phyloP scores from a whole-genome alignment of 2,329 filamentous ascomycete genomes.

The Aspergillus vadensis region DNA sequence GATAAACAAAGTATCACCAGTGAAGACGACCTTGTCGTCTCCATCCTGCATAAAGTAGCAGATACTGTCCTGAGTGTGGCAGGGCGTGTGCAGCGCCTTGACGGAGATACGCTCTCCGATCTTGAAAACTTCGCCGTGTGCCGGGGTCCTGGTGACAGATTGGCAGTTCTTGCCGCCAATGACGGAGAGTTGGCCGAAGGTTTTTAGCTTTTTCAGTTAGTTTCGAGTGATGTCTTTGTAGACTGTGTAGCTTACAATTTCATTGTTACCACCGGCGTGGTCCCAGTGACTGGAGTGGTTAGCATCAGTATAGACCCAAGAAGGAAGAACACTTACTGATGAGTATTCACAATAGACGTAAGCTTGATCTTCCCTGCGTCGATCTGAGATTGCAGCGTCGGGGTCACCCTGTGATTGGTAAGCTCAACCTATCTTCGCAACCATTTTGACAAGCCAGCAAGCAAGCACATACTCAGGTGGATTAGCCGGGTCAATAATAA shows the following conservation, averaged over 20 bases:
- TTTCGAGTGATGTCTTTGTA: not conserved
- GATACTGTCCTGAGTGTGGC: constrained; percentile 97
- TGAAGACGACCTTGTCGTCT: constrained; percentile 76
- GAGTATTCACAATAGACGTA: constrained; percentile 90
- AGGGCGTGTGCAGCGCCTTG: constrained; percentile 89
- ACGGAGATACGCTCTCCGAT: constrained; percentile 79
- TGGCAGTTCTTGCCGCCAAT: constrained; percentile 87
- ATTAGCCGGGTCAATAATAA: constrained; percentile 55
- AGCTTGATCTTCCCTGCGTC: constrained; percentile 74
- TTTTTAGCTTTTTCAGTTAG: constrained; percentile 51
- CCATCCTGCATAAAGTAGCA: constrained; percentile 90
- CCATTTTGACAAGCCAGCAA: not conserved
- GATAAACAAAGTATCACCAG: constrained; percentile 94
- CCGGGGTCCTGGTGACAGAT: constrained; percentile 74
- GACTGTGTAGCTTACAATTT: constrained; percentile 61
- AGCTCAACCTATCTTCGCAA: not conserved
- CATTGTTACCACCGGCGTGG: constrained; percentile 87
- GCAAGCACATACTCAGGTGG: constrained; percentile 48
- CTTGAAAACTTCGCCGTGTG: constrained; percentile 74
- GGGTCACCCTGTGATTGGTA: constrained; percentile 56
- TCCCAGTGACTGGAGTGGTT: constrained; percentile 73
- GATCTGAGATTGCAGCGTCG: constrained; percentile 72
- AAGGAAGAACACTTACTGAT: constrained; percentile 69
- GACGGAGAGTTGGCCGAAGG: constrained; percentile 67
- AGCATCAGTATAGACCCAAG: not conserved